These are phyloP conservation scores for Solanum ahanhuiri DNA, from an alignment of 257 asterid species.

Conservation along the genomic window DNA sequence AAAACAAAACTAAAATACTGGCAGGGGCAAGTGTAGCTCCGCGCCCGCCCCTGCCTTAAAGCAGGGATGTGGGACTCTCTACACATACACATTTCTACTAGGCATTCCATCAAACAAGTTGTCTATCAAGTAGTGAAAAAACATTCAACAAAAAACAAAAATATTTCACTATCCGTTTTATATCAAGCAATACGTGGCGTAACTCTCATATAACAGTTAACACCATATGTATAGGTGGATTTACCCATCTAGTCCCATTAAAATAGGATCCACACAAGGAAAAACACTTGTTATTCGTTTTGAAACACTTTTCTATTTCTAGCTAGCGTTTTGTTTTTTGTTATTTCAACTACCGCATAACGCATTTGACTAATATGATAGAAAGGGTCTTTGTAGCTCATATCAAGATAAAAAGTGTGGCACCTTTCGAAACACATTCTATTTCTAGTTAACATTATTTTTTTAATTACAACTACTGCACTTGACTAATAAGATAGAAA, in stretches of 20 bases:
- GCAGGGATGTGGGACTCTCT: not conserved
- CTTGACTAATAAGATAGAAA: not conserved
- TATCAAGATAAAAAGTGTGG: too few relatives aligned
- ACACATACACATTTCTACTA: not conserved
- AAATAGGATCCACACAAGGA: not conserved
- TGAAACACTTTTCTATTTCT: too few relatives aligned
- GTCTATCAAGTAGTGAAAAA: not conserved
- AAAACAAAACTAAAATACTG: not conserved
- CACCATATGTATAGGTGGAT: not conserved
- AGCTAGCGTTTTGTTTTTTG: too few relatives aligned
- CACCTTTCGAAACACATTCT: not conserved
- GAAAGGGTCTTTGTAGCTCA: too few relatives aligned
- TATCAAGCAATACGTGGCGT: not conserved
- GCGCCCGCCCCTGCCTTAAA: not conserved
- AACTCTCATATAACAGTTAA: not conserved
- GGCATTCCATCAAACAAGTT: not conserved
- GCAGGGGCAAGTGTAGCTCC: not conserved
- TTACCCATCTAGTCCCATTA: not conserved
- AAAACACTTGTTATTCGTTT: not conserved
- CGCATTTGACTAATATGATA: too few relatives aligned
- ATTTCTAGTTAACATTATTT: too few relatives aligned
- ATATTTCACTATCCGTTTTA: not conserved
- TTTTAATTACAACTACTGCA: too few relatives aligned
- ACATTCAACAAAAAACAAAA: not conserved
- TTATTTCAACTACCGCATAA: too few relatives aligned